A percentile compares a stretch with the other conserved stretches of the same genome.
phyloP scores from a whole-genome alignment of 768 basidiomycete species.

The Lactifluus piperatus region DNA sequence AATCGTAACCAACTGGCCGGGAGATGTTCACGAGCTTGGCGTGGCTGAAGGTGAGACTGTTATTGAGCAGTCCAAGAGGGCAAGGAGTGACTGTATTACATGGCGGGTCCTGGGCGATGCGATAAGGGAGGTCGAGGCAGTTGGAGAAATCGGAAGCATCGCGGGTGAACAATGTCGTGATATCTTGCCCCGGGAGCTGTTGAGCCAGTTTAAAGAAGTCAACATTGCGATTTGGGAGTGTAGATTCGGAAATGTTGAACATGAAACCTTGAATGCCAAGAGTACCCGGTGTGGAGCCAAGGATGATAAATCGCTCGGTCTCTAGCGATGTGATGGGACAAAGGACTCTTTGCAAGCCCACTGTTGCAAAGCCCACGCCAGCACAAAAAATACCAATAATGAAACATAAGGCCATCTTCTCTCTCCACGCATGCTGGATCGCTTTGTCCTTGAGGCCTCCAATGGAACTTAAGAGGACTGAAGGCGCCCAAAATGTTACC shows the following conservation, averaged over 20 bases:
- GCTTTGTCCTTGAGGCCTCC: slow-evolving; percentile 77
- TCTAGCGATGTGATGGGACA: slow-evolving; percentile 53
- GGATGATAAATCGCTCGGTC: slow-evolving; percentile 38
- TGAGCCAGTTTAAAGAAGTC: slow-evolving; percentile 50
- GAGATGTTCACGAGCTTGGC: slow-evolving; percentile 60
- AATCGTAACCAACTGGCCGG: slow-evolving; percentile 77
- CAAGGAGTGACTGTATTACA: slow-evolving; percentile 58
- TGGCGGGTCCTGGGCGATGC: slow-evolving; percentile 64
- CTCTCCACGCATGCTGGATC: slow-evolving; percentile 88
- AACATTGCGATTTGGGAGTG: slow-evolving; percentile 35
- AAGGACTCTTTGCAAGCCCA: slow-evolving; percentile 87
- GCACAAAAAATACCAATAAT: slow-evolving; percentile 75
- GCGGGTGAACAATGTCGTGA: slow-evolving; percentile 79
- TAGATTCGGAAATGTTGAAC: slow-evolving; percentile 60
- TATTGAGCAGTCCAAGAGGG: slow-evolving; percentile 52
- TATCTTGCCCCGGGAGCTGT: slow-evolving; percentile 69
- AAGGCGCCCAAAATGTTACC: slow-evolving; percentile 89
- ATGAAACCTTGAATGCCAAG: slow-evolving; percentile 71
- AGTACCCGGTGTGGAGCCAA: slow-evolving; percentile 51
- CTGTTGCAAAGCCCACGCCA: slow-evolving; percentile 82
- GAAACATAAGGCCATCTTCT: slow-evolving; percentile 90
- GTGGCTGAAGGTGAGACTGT: slow-evolving; percentile 45
- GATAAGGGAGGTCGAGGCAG: slow-evolving; percentile 56
- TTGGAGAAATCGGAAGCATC: slow-evolving; percentile 51
- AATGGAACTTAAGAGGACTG: slow-evolving; percentile 58